Evolutionary conservation across 257 asterid species (phyloP), one percentile per base, ranked within the genome.

Genomic region (Phtheirospermum japonicum): DNA sequence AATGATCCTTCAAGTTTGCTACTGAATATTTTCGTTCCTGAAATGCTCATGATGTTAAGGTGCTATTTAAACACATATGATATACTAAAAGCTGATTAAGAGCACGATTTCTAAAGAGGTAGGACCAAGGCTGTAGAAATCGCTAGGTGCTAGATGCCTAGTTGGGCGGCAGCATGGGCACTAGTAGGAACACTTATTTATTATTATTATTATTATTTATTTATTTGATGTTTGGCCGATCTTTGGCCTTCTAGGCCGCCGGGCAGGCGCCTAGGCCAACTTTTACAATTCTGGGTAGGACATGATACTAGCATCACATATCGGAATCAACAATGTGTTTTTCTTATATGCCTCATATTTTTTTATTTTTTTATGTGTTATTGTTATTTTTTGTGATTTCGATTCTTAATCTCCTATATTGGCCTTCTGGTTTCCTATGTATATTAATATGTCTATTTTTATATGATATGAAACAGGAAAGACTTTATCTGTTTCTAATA

Each of bases 381-480:
- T 13, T 54, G 4, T 18, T 2, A 7, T 23, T 43, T 37, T 9
- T 10, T 28, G 46, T 60, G 17, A 42, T 33, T 43, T 49, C 31
- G 33, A 28, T 45, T 18, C 28, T 62, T n/a, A 32, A 39, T 20
- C 43, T 61, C 28, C 57, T 52, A 4, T 9, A n/a, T 31, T 60
- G 57, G 48, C 46, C 48, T 54, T 34, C 3, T 32, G 40, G 34
- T 57, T 31, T 6, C 49, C 56, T 5, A 20, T 13, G 4, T 20
- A 51, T 57, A 30, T 61, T 31, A 54, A 55, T 32, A 16, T 55
- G 53, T 49, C 39, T 50, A 23, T 59, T 69, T 30, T 51, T 48
- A 63, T 34, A 28, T 55, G 68, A 31, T 59, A 64, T 68, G 75
- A 55, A 70, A 42, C 82, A 85, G 94, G 85, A 58, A 90, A 81